Evolutionary conservation across 208 protist species (phyloP).

Genomic region (Trypanosoma rangeli): DNA sequence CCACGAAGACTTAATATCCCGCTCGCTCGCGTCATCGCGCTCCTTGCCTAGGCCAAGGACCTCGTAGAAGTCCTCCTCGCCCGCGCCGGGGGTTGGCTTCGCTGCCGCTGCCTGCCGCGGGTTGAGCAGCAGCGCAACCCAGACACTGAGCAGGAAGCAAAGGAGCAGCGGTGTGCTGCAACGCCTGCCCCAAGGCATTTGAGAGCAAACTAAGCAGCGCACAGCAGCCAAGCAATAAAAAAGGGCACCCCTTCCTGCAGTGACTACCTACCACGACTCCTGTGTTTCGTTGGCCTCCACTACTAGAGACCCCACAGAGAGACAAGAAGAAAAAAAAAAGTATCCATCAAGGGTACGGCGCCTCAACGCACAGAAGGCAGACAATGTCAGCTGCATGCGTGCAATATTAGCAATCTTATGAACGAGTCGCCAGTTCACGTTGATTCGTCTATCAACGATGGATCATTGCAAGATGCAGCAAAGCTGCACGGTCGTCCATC

Average conservation of each 20-base stretch:
- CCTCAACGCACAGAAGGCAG: no score
- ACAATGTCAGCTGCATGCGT: no score
- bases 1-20: slow-evolving; percentile 49
- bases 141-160: neutral
- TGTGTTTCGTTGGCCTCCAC: no score
- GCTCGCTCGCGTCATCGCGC: slow-evolving; percentile 56
- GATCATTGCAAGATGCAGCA: no score
- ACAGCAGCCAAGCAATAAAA: neutral
- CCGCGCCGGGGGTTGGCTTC: neutral
- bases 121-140: neutral
- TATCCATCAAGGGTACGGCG: no score
- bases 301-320: no score
- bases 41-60: slow-evolving; percentile 47
- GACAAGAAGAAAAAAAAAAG: no score
- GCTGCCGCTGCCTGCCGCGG: slow-evolving; percentile 6
- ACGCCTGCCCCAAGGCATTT: neutral
- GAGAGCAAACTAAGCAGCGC: neutral
- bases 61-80: slow-evolving; percentile 52
- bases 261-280: neutral
- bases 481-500: no score
- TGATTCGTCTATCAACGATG: no score
- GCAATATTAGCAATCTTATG: no score
- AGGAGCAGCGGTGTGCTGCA: neutral
- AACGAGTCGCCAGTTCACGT: no score
- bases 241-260: neutral